These are phyloP conservation scores for Diaporthe ilicicola DNA, from an alignment of 2,329 filamentous ascomycete genomes.

Conservation along the genomic window DNA sequence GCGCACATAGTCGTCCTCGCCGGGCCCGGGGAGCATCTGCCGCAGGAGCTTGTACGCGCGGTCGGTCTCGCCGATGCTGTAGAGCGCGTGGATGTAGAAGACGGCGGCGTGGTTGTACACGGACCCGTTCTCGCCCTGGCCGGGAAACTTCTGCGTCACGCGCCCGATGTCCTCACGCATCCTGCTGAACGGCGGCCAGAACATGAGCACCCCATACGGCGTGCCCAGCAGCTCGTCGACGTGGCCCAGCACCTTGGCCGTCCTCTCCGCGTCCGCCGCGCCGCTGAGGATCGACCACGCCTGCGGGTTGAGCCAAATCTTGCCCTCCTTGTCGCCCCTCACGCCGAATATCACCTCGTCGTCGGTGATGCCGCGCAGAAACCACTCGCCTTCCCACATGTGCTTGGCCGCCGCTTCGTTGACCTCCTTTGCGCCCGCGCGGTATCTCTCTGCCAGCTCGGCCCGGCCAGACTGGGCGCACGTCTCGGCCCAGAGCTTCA, in stretches of 20 bases:
- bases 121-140: constrained; percentile 65
- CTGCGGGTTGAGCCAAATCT: constrained; percentile 67
- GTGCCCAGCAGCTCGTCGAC: constrained; percentile 61
- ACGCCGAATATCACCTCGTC: constrained; percentile 61
- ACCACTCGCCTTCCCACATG: constrained; percentile 66
- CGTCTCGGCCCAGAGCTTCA: constrained; percentile 61
- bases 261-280: constrained; percentile 53
- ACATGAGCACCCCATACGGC: constrained; percentile 64
- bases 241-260: constrained; percentile 54
- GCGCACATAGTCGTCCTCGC: constrained; percentile 57
- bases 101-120: constrained; percentile 66
- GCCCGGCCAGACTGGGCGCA: constrained; percentile 54
- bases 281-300: constrained; percentile 64
- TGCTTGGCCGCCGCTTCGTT: constrained; percentile 60
- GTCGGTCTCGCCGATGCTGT: constrained; percentile 57
- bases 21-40: constrained; percentile 63
- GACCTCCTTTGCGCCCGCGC: constrained; percentile 52
- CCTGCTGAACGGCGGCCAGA: constrained; percentile 59
- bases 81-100: constrained; percentile 64
- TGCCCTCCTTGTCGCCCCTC: constrained; percentile 58
- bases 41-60: constrained; percentile 60
- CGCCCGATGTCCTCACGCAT: constrained; percentile 68
- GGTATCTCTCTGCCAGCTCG: constrained; percentile 54
- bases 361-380: constrained; percentile 65
- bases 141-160: constrained; percentile 66